Evolutionary conservation across 371 early-diverging fungal species (phyloP), one percentile per base, ranked within the genome.

Genomic region (Lichtheimia ornata): DNA sequence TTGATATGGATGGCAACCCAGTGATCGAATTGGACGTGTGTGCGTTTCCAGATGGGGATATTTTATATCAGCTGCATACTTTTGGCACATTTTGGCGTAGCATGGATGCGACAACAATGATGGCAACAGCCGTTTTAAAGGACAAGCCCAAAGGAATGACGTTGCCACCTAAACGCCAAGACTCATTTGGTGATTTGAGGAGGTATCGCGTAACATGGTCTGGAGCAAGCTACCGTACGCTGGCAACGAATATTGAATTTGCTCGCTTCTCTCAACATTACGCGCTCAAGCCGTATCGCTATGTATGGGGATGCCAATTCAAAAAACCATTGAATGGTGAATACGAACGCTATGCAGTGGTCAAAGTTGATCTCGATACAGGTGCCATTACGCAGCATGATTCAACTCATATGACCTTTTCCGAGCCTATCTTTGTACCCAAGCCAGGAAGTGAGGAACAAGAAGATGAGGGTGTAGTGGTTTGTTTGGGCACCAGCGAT

Each of bases 351-450:
- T 56, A 49, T 15, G 58, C 65, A 1, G 56, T 85, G 20, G 66
- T 83, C 64, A 84, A 84, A 56, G 66, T 84, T 4, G 73, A 83
- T 60, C 20, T 79, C 6, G 45, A 69, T 6, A 64, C 53, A 27
- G 66, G 63, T 12, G 51, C 9, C 58, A 56, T 14, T 24, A 59
- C 24, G 40, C 12, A n/a, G 24, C 35, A 43, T 56, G 47, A 17
- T 12, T 50, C 27, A 14, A 51, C 57, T 47, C 79, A 82, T 0
- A 83, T 74, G 28, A 66, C 71, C 2, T 86, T 85, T n/a, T 80
- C 84, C 14, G 87, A 88, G 47, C 88, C 89, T 0, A 81, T 89
- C 24, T 88, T 89, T 74, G 81, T 87, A 7, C 78, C 82, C 2
- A 66, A 71, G 0, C 86, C 87, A 0, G 59, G 53, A 5, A 73